Evolutionary conservation across 257 asterid genomes (phyloP).

Genomic region (Plantago major): DNA sequence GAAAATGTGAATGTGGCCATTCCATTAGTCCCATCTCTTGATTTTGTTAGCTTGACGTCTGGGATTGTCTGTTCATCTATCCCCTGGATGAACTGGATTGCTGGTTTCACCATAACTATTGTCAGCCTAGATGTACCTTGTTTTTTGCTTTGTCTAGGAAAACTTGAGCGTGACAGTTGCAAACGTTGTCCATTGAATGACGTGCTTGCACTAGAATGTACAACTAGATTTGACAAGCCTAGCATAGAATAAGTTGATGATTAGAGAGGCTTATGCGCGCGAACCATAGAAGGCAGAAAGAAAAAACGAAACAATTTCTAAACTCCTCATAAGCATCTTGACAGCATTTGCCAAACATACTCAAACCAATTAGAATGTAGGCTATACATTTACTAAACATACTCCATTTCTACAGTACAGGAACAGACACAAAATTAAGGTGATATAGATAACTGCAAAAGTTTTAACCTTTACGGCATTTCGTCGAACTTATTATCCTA

Average conservation of each 20-base stretch:
- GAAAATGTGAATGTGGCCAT: conserved; percentile 77
- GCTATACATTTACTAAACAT: too few species aligned
- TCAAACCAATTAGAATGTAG: too few species aligned
- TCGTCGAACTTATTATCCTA: too few species aligned
- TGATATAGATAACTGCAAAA: too few species aligned
- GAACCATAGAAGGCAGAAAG: neutral
- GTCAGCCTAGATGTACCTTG: conserved; percentile 27
- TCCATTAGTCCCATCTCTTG: conserved; percentile 87
- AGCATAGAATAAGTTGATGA: conserved; percentile 16
- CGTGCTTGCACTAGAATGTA: conserved; percentile 47
- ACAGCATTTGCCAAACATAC: too few species aligned
- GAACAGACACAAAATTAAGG: too few species aligned
- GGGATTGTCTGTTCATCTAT: conserved; percentile 82
- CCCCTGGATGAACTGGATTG: conserved; percentile 90
- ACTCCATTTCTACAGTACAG: too few species aligned
- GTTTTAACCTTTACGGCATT: too few species aligned
- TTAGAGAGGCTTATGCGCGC: conserved; percentile 8
- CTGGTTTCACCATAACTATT: conserved; percentile 65
- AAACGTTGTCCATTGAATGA: conserved; percentile 62
- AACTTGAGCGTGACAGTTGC: conserved; percentile 30
- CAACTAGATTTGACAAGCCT: conserved; percentile 39
- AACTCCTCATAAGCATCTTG: neutral
- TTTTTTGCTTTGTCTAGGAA: conserved; percentile 19
- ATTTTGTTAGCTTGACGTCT: conserved; percentile 86
- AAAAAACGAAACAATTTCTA: neutral